These are phyloP conservation scores for Phytophthora sansomeana DNA, from an alignment of 352 stramenopile genomes.

Conservation along the genomic window DNA sequence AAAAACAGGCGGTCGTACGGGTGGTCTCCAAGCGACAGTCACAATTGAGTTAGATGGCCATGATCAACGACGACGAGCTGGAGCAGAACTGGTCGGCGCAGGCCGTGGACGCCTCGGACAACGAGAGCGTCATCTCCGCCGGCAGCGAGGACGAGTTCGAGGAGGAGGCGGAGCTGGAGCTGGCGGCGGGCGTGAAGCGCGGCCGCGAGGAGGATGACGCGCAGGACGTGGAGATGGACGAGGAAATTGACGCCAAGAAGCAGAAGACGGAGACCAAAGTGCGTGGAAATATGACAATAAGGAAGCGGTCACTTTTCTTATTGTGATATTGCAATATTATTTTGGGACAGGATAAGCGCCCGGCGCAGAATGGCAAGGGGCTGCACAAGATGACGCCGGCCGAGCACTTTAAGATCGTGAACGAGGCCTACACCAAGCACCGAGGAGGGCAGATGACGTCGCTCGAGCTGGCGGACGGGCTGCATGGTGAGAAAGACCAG, in stretches of 20 bases:
- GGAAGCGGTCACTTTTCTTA: no score
- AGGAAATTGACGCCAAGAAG: constrained; percentile 50
- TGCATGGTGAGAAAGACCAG: constrained; percentile 60
- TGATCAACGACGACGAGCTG: constrained; percentile 65
- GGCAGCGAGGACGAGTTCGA: constrained; percentile 88
- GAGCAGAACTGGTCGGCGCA: constrained; percentile 71
- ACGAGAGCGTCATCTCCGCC: constrained; percentile 63
- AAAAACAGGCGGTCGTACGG: neutral
- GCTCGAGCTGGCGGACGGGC: constrained; percentile 80
- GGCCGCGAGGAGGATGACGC: constrained; percentile 38
- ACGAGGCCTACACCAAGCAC: constrained; percentile 80
- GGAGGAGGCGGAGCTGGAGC: constrained; percentile 69
- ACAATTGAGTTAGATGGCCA: neutral
- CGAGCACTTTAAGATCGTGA: constrained; percentile 87
- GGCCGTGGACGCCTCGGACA: constrained; percentile 46
- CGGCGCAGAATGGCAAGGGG: constrained; percentile 61
- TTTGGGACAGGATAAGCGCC: constrained; percentile 25
- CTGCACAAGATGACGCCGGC: constrained; percentile 79
- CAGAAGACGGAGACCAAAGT: constrained; percentile 47
- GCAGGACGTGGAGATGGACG: constrained; percentile 18
- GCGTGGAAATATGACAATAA: neutral
- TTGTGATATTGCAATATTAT: neutral
- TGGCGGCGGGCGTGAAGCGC: constrained; percentile 54
- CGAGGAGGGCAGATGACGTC: constrained; percentile 82
- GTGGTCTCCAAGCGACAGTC: neutral